Evolutionary conservation across 2,329 filamentous ascomycete genomes (phyloP).

Genomic region (Chaetomiaceae sp.): DNA sequence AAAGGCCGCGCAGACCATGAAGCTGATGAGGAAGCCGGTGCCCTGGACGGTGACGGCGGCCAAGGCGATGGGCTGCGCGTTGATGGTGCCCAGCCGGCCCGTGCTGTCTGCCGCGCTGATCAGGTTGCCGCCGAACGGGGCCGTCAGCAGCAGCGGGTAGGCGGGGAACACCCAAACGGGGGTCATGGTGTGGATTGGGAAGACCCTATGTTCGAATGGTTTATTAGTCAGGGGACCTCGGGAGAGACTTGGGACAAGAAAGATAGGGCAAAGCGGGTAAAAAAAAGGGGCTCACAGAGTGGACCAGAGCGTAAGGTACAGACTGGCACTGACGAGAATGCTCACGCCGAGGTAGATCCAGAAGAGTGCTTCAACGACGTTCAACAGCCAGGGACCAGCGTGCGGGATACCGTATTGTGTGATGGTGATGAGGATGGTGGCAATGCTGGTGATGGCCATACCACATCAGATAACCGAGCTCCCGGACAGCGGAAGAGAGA

Average conservation of each 20-base stretch:
- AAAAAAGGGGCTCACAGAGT: conserved; percentile 39
- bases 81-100: conserved; percentile 28
- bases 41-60: conserved; percentile 47
- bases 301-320: conserved; percentile 69
- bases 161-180: conserved; percentile 84
- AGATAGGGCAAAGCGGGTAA: background rate
- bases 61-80: conserved; percentile 42
- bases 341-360: conserved; percentile 68
- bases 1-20: conserved; percentile 81
- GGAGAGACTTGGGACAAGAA: background rate
- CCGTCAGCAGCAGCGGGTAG: conserved; percentile 72
- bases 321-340: conserved; percentile 59
- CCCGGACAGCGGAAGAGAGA: background rate
- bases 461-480: background rate
- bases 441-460: conserved; percentile 35
- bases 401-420: conserved; percentile 67
- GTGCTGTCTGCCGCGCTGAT: conserved; percentile 36
- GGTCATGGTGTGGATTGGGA: conserved; percentile 75
- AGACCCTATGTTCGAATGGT: conserved; percentile 32
- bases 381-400: conserved; percentile 55
- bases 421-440: conserved; percentile 71
- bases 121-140: conserved; percentile 61
- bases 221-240: background rate
- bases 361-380: conserved; percentile 58
- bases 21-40: conserved; percentile 50